These are phyloP conservation scores for Cutaneotrichosporon cutaneum DNA, from an alignment of 1,284 basidiomycete species.

Conservation along the genomic window DNA sequence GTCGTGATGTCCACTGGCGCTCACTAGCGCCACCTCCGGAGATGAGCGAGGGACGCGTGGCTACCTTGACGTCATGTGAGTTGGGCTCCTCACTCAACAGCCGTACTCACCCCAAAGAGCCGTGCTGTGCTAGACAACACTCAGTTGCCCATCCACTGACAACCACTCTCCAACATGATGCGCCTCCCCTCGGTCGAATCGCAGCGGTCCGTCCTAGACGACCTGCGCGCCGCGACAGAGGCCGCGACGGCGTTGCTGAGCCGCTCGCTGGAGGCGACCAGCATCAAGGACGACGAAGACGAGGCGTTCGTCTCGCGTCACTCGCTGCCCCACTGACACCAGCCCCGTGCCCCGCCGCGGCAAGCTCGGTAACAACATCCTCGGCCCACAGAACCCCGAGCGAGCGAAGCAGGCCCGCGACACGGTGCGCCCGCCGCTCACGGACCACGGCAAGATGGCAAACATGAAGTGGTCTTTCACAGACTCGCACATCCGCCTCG, in stretches of 20 bases:
- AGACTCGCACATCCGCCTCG: slow-evolving; percentile 66
- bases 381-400: slow-evolving; percentile 63
- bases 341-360: slow-evolving; percentile 52
- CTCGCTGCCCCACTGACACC: neutral
- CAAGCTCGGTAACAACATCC: slow-evolving; percentile 57
- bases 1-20: neutral
- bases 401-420: slow-evolving; percentile 59
- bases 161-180: neutral
- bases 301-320: neutral
- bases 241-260: neutral
- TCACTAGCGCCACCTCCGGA: neutral
- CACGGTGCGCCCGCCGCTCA: slow-evolving; percentile 63
- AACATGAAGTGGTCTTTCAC: slow-evolving; percentile 72
- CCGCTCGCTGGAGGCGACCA: neutral
- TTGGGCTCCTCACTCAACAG: too few relatives aligned
- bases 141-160: neutral
- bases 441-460: slow-evolving; percentile 63
- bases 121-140: neutral
- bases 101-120: neutral
- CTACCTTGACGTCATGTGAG: neutral
- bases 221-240: slow-evolving; percentile 6
- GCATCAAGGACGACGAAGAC: neutral
- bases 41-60: neutral
- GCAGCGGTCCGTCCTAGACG: slow-evolving; percentile 18
- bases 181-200: slow-evolving; percentile 8